Base-by-base conservation (phyloP, 164 flowering plant genomes). In the Magnolia changhungtana region DNA sequence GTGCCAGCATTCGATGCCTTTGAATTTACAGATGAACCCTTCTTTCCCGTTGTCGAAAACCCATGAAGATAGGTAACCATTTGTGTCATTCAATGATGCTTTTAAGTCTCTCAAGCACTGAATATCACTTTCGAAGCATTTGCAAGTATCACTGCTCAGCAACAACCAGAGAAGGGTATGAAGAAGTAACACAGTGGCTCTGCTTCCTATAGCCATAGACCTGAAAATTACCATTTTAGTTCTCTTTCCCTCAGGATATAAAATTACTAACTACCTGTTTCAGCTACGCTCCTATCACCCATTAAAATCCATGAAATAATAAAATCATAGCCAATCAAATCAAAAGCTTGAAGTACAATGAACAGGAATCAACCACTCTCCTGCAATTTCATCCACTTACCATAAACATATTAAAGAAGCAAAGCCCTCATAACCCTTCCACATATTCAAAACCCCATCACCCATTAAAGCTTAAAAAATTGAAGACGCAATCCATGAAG, bases 1-100 rank as follows among this genome's bases (percentile, higher is more conserved):
- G 76, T 92, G 95, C 98, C 98, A 94, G 71, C 98, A 94, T 0
- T 88, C 89, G 8, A 92, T 77, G 37, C 98, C 98, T 8, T 20
- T 55, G 80, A 91, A 94, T 16, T 63, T 84, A 75, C 97, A 94
- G 79, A 94, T 91, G 75, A 80, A 87, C 0, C 95, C 95, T 74
- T 89, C 89, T 2, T 85, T 83, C 2, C 9, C n/a, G 74, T 88
- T 88, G 55, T 78, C 55, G 69, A 93, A 93, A 58, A 80, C 72
- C 96, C 96, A 93, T 21, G 87, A 78, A n/a, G 74, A 76, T 68
- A 93, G 82, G 77, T 74, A 78, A 16, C 72, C 70, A 1, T 21
- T 23, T 18, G 98, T 89, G 71, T 93, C 98, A 24, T 79, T 27
- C 27, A 93, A 50, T 1, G 93, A 85, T 0, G 50, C 76, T 72